Conservation (phyloP, 2,329 filamentous ascomycete genomes). For the Alternaria atra region DNA sequence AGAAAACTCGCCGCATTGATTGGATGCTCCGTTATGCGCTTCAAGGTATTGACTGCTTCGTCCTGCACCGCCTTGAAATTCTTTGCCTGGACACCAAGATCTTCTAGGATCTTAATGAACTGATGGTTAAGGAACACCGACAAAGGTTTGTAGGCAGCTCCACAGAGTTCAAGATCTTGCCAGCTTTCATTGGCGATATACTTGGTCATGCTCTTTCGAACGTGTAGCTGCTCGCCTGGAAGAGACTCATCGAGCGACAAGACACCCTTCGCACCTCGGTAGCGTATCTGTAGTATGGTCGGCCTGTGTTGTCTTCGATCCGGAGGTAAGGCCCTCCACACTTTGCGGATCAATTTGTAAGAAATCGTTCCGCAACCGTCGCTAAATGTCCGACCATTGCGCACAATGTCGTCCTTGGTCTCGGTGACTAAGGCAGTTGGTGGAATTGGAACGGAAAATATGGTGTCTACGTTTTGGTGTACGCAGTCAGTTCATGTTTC, state of each 20-base stretch:
- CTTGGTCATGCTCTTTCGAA: slow-evolving; percentile 82
- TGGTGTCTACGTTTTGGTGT: slow-evolving; percentile 66
- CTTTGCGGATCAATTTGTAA: slow-evolving; percentile 62
- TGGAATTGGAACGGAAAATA: slow-evolving; percentile 65
- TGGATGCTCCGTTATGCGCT: slow-evolving; percentile 65
- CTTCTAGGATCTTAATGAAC: slow-evolving; percentile 86
- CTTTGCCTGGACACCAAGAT: slow-evolving; percentile 67
- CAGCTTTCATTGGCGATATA: slow-evolving; percentile 63
- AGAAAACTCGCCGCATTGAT: slow-evolving; percentile 73
- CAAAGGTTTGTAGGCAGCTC: slow-evolving; percentile 71
- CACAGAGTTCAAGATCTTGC: slow-evolving; percentile 74
- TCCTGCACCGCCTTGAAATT: slow-evolving; percentile 74
- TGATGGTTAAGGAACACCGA: slow-evolving; percentile 78
- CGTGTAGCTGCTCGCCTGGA: slow-evolving; percentile 63
- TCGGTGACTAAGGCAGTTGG: slow-evolving; percentile 58
- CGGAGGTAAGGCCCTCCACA: slow-evolving; percentile 65
- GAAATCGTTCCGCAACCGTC: slow-evolving; percentile 84
- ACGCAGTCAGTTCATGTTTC: not conserved
- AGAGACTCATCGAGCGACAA: slow-evolving; percentile 70
- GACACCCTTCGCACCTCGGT: slow-evolving; percentile 72
- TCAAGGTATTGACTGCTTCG: slow-evolving; percentile 68
- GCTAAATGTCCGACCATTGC: slow-evolving; percentile 72
- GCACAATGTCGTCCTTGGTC: slow-evolving; percentile 63
- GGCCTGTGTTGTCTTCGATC: slow-evolving; percentile 57
- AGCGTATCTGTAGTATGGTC: slow-evolving; percentile 69